These are phyloP conservation scores for Aspergillus olivimuriae DNA, from an alignment of 495 filamentous ascomycete genomes.

Conservation along the genomic window DNA sequence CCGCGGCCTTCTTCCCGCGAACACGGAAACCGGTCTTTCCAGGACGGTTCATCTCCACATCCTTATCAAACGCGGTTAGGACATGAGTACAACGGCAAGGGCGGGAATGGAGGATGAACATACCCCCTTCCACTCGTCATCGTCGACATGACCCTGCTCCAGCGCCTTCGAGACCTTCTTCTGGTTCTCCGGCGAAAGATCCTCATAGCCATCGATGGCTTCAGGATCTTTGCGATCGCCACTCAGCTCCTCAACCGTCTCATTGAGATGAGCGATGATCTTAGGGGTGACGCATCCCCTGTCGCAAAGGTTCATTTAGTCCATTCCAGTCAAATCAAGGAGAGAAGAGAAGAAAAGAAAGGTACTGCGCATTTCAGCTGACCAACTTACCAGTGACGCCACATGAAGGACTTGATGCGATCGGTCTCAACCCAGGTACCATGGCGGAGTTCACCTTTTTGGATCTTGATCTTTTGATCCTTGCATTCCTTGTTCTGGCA, in stretches of 20 bases:
- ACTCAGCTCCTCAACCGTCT: slow-evolving; percentile 24
- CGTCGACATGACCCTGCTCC: slow-evolving; percentile 63
- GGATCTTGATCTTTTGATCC: slow-evolving; percentile 56
- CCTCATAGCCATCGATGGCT: slow-evolving; percentile 64
- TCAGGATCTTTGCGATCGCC: slow-evolving; percentile 31
- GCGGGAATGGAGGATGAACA: slow-evolving; percentile 22
- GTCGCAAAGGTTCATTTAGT: slow-evolving; percentile 2
- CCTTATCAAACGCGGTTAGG: slow-evolving; percentile 34
- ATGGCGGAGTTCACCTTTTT: slow-evolving; percentile 66
- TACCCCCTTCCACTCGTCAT: slow-evolving; percentile 76
- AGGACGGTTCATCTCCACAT: slow-evolving; percentile 60
- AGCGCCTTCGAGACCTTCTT: slow-evolving; percentile 58
- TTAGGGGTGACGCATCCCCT: slow-evolving; percentile 79
- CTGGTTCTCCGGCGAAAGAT: slow-evolving; percentile 54
- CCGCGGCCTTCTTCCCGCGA: slow-evolving; percentile 38
- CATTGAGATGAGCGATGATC: slow-evolving; percentile 50
- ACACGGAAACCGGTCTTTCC: slow-evolving; percentile 55
- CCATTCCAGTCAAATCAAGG: not conserved
- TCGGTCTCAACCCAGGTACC: slow-evolving; percentile 58
- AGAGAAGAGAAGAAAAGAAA: not conserved
- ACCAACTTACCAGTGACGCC: slow-evolving; percentile 79
- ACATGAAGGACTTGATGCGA: slow-evolving; percentile 49
- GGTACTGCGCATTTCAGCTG: too few species aligned
- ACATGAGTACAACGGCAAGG: not conserved
- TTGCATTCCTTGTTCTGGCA: slow-evolving; percentile 67